These are phyloP conservation scores for Nymphaea thermarum DNA, from an alignment of 164 flowering plant genomes.

Conservation along the genomic window DNA sequence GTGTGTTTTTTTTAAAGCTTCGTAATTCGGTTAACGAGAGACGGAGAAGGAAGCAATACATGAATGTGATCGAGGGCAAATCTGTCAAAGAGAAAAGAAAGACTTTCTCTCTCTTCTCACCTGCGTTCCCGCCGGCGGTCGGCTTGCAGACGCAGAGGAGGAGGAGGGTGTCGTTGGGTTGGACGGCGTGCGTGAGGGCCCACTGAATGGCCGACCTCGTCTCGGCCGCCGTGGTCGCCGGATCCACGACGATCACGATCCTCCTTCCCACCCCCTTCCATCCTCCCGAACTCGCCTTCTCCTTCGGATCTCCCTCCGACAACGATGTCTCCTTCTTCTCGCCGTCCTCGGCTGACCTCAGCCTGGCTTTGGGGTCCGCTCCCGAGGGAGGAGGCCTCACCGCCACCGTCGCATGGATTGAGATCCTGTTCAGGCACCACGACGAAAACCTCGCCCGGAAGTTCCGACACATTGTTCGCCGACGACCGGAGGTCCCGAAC, in stretches of 20 bases:
- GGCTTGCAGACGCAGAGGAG: constrained; percentile 53
- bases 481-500: no score
- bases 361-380: not conserved
- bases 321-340: not conserved
- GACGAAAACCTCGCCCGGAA: no score
- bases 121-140: not conserved
- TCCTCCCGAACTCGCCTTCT: constrained; percentile 4
- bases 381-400: not conserved
- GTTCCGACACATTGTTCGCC: no score
- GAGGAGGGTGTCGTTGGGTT: constrained; percentile 43
- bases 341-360: constrained; percentile 2
- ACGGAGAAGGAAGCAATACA: not conserved
- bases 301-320: constrained; percentile 8
- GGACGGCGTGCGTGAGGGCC: constrained; percentile 74
- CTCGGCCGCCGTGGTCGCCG: constrained; percentile 24
- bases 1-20: no score
- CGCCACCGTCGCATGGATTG: not conserved
- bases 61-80: not conserved
- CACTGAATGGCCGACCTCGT: constrained; percentile 73
- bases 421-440: not conserved
- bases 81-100: not conserved
- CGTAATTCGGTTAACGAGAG: no score
- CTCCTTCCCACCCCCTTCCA: constrained; percentile 22
- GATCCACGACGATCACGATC: constrained; percentile 77
- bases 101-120: not conserved